phyloP scores from a whole-genome alignment of 257 asterid genomes.

The Dorcoceras hygrometricum region DNA sequence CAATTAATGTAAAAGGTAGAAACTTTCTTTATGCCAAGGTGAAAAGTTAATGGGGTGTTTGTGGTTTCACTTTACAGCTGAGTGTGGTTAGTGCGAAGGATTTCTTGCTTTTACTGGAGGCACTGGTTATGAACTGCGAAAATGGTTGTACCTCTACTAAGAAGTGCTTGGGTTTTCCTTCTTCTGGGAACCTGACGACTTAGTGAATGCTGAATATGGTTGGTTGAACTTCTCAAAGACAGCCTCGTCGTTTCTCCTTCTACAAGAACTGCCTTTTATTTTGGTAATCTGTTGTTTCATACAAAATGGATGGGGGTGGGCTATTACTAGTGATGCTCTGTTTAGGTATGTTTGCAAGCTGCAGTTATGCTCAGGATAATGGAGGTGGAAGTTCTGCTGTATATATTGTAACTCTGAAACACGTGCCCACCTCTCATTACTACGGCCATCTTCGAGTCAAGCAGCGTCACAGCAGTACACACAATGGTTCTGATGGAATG shows the following conservation, averaged over 20 bases:
- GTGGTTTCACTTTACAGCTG: conserved; percentile 37
- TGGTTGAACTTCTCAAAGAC: conserved; percentile 34
- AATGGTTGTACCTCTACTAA: conserved; percentile 27
- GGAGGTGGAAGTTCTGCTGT: conserved; percentile 51
- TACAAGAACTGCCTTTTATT: conserved; percentile 12
- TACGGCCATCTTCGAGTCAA: conserved; percentile 48
- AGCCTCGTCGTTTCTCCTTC: conserved; percentile 28
- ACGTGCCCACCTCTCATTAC: conserved; percentile 61
- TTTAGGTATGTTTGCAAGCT: conserved; percentile 45
- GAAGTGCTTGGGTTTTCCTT: too few species aligned
- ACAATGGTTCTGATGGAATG: conserved; percentile 44
- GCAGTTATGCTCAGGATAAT: conserved; percentile 41
- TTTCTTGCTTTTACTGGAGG: conserved; percentile 33
- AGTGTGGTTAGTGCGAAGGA: conserved; percentile 37
- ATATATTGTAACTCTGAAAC: conserved; percentile 82
- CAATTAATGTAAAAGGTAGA: not conserved
- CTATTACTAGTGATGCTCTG: conserved; percentile 33
- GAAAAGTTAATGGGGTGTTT: conserved; percentile 26
- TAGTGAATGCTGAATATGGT: conserved; percentile 34
- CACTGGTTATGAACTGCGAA: too few species aligned
- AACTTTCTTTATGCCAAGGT: not conserved
- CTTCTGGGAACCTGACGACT: too few species aligned
- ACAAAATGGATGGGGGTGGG: conserved; percentile 48
- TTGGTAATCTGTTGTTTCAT: conserved; percentile 19
- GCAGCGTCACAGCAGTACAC: conserved; percentile 34